Base-by-base conservation (phyloP, 2,329 filamentous ascomycete genomes). In the Chrysoporthe puriensis region DNA sequence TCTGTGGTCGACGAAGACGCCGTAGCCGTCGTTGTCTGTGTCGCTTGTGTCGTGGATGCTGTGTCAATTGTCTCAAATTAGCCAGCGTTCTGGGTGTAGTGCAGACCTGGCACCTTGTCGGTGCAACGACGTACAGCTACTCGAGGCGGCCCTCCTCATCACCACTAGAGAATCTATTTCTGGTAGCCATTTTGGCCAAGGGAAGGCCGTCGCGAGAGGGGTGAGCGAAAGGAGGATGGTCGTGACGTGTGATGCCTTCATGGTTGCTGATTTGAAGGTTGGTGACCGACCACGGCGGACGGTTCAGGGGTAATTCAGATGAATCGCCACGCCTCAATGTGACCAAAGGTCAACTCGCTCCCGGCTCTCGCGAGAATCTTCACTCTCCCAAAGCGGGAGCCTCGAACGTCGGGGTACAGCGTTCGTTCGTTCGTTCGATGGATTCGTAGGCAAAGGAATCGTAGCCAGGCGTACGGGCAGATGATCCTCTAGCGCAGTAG, bases 151-250 rank as follows among this genome's bases (percentile, higher is more conserved):
- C 70, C 81, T 79, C 69, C 85, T 82, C 62, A 85, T 85, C 52
- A 89, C 77, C 48, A 90, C 77, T 46, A 90, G 74, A 16, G 83
- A 74, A 70, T 88, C 83, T 46, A 83, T 60, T 14, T 85, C 81
- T 21, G 86, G 86, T 48, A 88, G 77, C 82, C 84, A 88, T 70
- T 76, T 77, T 26, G 86, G 83, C 86, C 86, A 88, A 66, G 83
- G 63, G 70, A 74, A 72, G 1, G 76, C 86, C 64, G 84, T 81
- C n/a, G 82, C 82, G 32, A 86, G 71, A 18, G 83, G 80, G 9
- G 84, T 77, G 64, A 88, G 76, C 43, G 86, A 82, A 56, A 89
- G 79, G 71, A 87, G 79, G 66, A 84, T 71, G 63, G 85, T 81
- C 72, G 86, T 77, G 72, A 82, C 74, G 57, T 83, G 81, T 70